Evolutionary conservation across 2,329 filamentous ascomycete species (phyloP), one percentile per base, ranked within the genome.

Genomic region (Penicillium sp.): DNA sequence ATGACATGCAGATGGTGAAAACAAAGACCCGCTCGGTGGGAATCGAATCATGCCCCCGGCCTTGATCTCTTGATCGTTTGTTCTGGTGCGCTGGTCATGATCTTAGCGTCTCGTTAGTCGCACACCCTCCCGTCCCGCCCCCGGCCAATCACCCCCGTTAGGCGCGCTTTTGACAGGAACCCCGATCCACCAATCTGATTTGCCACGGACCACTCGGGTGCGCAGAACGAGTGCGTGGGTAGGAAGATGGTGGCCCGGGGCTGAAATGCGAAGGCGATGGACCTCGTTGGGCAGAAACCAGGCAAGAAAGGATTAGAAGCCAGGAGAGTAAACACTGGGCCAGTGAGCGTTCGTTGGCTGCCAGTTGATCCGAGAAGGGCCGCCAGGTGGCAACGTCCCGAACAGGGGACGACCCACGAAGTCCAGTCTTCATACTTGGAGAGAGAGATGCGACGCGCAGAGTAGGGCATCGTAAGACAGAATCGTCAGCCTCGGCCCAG

Each of bases 1-100:
- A 66, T 66, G 65, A 65, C 65, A 53, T 66, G 62, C 65, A 66
- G 61, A 58, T 60, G 57, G 28, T 30, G 10, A 33, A n/a, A 16
- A 14, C 19, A 22, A 11, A 19, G 40, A 38, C 38, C 42, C 43
- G 30, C 40, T 19, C 5, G 16, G 4, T 19, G 49, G 19, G 57
- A 52, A 57, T 52, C 45, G 57, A 52, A 57, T 52, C 45, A 48
- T 48, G 8, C 13, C 22, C 25, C 42, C 19, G 43, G 52, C n/a
- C 48, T 11, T 51, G 48, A 51, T 49, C 46, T 13, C 30, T 42
- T 42, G 38, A 42, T 42, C 38, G 38, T 42, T 35, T 51, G 28
- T 35, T 51, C 48, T 51, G 19, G 10, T 51, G 28, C 5, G 48
- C 22, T 22, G 48, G 35, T 51, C 42, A 43, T 49, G 55, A 60